phyloP scores from a whole-genome alignment of 345 rosid genomes.

The Linum lewisii region DNA sequence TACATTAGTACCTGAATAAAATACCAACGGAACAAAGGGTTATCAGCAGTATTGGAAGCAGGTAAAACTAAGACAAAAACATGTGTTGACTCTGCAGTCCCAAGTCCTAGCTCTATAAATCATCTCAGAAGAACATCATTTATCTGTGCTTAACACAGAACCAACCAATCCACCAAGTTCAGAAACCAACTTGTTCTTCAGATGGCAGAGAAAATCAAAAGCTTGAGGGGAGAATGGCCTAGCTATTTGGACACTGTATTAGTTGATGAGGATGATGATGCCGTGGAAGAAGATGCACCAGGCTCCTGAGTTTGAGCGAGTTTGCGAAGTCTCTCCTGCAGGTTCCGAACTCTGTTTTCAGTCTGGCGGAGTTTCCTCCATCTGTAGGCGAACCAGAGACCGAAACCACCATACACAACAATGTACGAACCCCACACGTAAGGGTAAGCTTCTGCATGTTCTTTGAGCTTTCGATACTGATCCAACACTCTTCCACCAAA shows the following conservation, averaged over 20 bases:
- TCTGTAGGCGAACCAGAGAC: constrained; percentile 60
- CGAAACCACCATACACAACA: constrained; percentile 74
- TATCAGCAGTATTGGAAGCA: too few relatives aligned
- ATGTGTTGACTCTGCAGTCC: too few relatives aligned
- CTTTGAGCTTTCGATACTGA: constrained; percentile 50
- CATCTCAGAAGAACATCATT: too few relatives aligned
- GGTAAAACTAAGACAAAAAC: too few relatives aligned
- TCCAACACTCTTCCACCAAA: constrained; percentile 33
- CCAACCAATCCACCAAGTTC: too few relatives aligned
- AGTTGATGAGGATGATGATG: constrained; percentile 24
- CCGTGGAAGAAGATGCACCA: constrained; percentile 27
- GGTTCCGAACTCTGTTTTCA: constrained; percentile 74
- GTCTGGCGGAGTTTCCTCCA: constrained; percentile 85
- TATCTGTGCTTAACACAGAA: too few relatives aligned
- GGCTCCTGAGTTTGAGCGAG: constrained; percentile 44
- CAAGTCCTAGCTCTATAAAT: too few relatives aligned
- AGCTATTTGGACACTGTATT: too few relatives aligned
- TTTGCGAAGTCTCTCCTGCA: constrained; percentile 55
- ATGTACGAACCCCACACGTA: constrained; percentile 89
- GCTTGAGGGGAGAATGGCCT: too few relatives aligned
- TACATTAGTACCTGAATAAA: too few relatives aligned
- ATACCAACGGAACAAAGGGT: too few relatives aligned
- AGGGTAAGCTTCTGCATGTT: constrained; percentile 73
- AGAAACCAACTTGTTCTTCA: neutral
- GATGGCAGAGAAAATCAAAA: too few relatives aligned